A percentile compares a stretch with the other conserved stretches of the same genome.
These are phyloP conservation scores for Penicillium atrosanguineum DNA, from an alignment of 495 filamentous ascomycete species.

Conservation along the genomic window DNA sequence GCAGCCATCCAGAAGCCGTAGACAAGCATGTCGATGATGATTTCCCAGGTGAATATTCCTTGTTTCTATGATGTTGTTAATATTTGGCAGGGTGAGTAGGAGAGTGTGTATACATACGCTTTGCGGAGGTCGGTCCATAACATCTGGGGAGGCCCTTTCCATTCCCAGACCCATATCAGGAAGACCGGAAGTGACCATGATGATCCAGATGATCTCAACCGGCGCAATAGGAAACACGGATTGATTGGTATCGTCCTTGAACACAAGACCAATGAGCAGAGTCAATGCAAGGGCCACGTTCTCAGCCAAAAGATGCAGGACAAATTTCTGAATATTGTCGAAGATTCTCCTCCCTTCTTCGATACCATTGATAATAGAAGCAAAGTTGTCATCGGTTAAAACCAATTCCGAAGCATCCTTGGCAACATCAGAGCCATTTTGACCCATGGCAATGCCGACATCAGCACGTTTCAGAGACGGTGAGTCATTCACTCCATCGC, in stretches of 20 bases:
- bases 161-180: constrained; percentile 76
- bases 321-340: constrained; percentile 77
- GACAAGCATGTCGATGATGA: constrained; percentile 65
- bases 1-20: constrained; percentile 71
- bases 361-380: constrained; percentile 71
- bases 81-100: constrained; percentile 3
- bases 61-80: constrained; percentile 48
- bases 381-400: constrained; percentile 81
- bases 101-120: constrained; percentile 34
- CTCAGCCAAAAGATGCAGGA: constrained; percentile 68
- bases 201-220: constrained; percentile 75
- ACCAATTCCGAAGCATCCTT: constrained; percentile 84
- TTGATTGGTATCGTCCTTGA: constrained; percentile 61
- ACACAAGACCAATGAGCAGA: constrained; percentile 66
- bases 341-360: constrained; percentile 72
- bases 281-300: constrained; percentile 70
- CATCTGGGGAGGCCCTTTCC: constrained; percentile 63
- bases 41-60: constrained; percentile 68
- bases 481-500: constrained; percentile 86
- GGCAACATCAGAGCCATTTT: constrained; percentile 77
- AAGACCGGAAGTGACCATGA: constrained; percentile 71
- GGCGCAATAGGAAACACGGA: constrained; percentile 73
- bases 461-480: constrained; percentile 79
- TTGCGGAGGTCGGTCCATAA: constrained; percentile 66
- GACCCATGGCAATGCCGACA: constrained; percentile 82